Conservation (phyloP, 768 basidiomycete species). For the Termitomyces sp. region DNA sequence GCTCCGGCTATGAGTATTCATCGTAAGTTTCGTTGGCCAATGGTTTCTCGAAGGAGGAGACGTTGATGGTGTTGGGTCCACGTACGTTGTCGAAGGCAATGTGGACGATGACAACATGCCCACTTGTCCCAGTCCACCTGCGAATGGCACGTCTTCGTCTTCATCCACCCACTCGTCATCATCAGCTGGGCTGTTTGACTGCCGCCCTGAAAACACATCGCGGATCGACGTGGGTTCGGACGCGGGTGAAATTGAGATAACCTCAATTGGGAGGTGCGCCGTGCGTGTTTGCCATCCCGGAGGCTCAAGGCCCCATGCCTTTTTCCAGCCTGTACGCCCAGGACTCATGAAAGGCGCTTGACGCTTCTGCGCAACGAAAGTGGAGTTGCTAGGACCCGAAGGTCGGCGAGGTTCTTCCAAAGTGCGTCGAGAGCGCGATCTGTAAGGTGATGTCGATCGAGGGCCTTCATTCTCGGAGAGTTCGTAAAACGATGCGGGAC, state of each 20-base stretch:
- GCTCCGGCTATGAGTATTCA: conserved; percentile 17
- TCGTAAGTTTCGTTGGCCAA: conserved; percentile 30
- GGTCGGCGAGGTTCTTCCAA: conserved; percentile 42
- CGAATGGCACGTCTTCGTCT: conserved; percentile 75
- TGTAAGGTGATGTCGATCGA: conserved; percentile 64
- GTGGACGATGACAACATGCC: conserved; percentile 27
- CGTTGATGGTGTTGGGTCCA: conserved; percentile 25
- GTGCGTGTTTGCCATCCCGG: conserved; percentile 77
- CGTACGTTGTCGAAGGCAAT: conserved; percentile 19
- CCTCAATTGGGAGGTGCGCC: conserved; percentile 69
- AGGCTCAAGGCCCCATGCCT: conserved; percentile 83
- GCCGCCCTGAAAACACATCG: conserved; percentile 77
- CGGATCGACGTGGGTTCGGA: conserved; percentile 49
- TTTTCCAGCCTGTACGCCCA: conserved; percentile 81
- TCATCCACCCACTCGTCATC: conserved; percentile 90
- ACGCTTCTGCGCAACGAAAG: conserved; percentile 81
- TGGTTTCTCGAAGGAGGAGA: conserved; percentile 51
- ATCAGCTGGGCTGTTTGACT: conserved; percentile 56
- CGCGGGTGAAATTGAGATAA: conserved; percentile 62
- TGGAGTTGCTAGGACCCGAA: conserved; percentile 37
- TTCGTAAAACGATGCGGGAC: conserved; percentile 76
- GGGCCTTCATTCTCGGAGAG: conserved; percentile 62
- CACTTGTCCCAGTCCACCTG: conserved; percentile 75
- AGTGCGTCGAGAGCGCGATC: conserved; percentile 40
- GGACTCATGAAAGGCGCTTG: conserved; percentile 67